These are phyloP conservation scores for Macrocybe sp. DNA, from an alignment of 1,284 basidiomycete species.

Conservation along the genomic window DNA sequence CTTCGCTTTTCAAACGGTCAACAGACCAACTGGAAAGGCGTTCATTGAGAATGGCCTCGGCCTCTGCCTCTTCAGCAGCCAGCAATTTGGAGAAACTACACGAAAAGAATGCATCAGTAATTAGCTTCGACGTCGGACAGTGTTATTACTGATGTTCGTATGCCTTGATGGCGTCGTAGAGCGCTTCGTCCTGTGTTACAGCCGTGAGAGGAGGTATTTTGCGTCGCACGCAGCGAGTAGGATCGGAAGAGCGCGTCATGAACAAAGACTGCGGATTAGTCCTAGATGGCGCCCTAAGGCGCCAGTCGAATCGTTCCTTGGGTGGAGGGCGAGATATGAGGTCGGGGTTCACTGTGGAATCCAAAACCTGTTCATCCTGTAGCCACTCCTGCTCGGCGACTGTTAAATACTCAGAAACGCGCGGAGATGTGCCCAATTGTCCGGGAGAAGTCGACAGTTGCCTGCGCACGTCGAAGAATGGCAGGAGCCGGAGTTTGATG, in stretches of 20 bases:
- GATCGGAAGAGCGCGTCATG: slow-evolving; percentile 1
- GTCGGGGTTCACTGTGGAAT: slow-evolving; percentile 1
- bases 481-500: too few species aligned
- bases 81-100: slow-evolving; percentile 62
- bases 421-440: not conserved
- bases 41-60: slow-evolving; percentile 50
- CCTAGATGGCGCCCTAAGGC: slow-evolving; percentile 17
- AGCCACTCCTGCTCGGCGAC: slow-evolving; percentile 24
- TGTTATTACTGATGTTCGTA: slow-evolving; percentile 40
- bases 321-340: slow-evolving; percentile 1
- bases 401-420: slow-evolving; percentile 4
- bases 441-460: slow-evolving; percentile 1
- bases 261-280: slow-evolving; percentile 4
- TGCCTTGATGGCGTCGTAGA: slow-evolving; percentile 37
- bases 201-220: slow-evolving; percentile 27
- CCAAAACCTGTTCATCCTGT: slow-evolving; percentile 16
- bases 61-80: slow-evolving; percentile 59
- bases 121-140: not conserved
- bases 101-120: not conserved
- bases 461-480: too few species aligned
- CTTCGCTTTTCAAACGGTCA: slow-evolving; percentile 54
- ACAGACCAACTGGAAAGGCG: slow-evolving; percentile 65
- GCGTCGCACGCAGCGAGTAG: slow-evolving; percentile 23
- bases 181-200: slow-evolving; percentile 30
- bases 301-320: slow-evolving; percentile 22